Base-by-base conservation (phyloP, 1,284 basidiomycete species). In the Ustilago lituana region DNA sequence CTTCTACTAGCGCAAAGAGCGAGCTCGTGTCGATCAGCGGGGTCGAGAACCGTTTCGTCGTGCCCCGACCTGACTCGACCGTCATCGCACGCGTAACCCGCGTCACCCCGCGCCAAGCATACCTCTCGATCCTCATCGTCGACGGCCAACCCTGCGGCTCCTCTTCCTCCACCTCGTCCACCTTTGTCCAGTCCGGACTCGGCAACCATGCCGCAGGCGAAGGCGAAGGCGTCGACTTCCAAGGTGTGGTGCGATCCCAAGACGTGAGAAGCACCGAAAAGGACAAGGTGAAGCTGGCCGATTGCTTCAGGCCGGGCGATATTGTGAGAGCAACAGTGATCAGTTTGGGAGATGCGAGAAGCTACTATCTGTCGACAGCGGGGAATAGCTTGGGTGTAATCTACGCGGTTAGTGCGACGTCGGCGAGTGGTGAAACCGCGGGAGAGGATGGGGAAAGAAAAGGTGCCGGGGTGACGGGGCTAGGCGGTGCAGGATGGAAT, bases 271-370 rank as follows among this genome's bases (percentile, higher is more conserved):
- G 90, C 24, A 94, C 93, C 1, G 93, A 96, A 80, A 92, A 92
- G 77, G 93, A 95, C 84, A 91, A 90, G 81, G 87, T 97, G 60
- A 94, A 92, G 83, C 91, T 98, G 71, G 89, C 89, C 29, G 92
- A 96, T 73, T 97, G 93, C 80, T 98, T 98, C 84, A 87, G 96
- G 36, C 91, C 94, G 0, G 94, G 96, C 4, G 95, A 99, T 83
- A 91, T 98, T 50, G 91, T 99, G 24, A 89, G 91, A 71, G 94
- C 94, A 5, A 84, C 90, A 36, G 94, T 98, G 7, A 83, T 83
- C 60, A 83, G 82, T 1, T 69, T 84, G 14, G 83, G 83, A 15
- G 83, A 84, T 51, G 80, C 83, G 0, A 74, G 83, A 9, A 82
- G 80, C 75, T 98, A 98, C 84, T 96, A 94, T 84, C 87, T 98